These are phyloP conservation scores for Blastobotrys raffinosifermentans DNA, from an alignment of 1,139 yeast genomes.

Conservation along the genomic window DNA sequence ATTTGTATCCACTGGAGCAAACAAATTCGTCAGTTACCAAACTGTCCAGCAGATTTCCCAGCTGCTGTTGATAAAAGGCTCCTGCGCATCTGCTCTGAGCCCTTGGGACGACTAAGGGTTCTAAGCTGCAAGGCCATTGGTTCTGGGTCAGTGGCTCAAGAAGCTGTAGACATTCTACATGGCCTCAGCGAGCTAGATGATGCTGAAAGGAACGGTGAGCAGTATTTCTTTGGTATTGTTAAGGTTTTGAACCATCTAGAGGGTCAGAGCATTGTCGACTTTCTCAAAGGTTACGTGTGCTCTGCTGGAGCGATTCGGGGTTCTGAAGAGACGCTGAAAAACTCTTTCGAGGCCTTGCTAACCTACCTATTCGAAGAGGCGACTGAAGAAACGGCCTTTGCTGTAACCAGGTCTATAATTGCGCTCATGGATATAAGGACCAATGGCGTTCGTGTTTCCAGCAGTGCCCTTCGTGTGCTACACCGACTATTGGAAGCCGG, in stretches of 20 bases:
- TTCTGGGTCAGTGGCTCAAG: conserved; percentile 4
- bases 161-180: too few species aligned
- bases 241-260: conserved; percentile 16
- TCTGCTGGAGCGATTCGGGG: conserved; percentile 58
- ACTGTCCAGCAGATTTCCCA: conserved; percentile 10
- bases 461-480: conserved; percentile 13
- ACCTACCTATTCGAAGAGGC: conserved; percentile 24
- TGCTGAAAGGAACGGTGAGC: neutral
- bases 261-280: conserved; percentile 31
- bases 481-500: conserved; percentile 18
- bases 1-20: conserved; percentile 34
- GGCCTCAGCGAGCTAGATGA: neutral
- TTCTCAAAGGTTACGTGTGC: conserved; percentile 53
- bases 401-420: conserved; percentile 9
- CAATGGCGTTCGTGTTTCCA: conserved; percentile 11
- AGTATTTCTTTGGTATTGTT: conserved; percentile 14
- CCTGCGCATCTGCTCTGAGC: conserved; percentile 53
- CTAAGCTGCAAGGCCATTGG: too few species aligned
- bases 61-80: conserved; percentile 33
- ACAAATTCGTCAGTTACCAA: conserved; percentile 16
- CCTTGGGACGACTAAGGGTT: conserved; percentile 38
- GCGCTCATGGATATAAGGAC: conserved; percentile 13
- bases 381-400: conserved; percentile 3
- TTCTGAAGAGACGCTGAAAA: conserved; percentile 42
- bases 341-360: conserved; percentile 42